phyloP scores from a whole-genome alignment of 345 rosid genomes.

The Moricandia arvensis region DNA sequence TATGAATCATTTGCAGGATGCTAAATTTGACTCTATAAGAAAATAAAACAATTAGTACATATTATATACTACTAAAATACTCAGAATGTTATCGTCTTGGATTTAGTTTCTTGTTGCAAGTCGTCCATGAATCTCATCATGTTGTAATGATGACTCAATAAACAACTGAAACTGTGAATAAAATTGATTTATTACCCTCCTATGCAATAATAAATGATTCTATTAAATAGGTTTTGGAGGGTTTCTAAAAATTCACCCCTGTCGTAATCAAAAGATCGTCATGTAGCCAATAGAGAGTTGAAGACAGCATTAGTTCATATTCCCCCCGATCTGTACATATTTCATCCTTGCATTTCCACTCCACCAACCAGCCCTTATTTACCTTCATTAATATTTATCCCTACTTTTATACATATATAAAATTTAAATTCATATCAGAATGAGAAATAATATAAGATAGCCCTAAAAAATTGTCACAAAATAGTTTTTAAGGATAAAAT shows the following conservation, averaged over 20 bases:
- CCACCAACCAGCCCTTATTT: slow-evolving; percentile 37
- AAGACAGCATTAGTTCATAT: slow-evolving; percentile 32
- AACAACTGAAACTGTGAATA: not conserved
- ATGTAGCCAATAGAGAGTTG: slow-evolving; percentile 32
- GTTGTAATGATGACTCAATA: not conserved
- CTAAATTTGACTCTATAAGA: not conserved
- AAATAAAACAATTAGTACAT: not conserved
- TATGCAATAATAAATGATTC: slow-evolving; percentile 8
- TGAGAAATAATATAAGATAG: not conserved
- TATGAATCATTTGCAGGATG: not conserved
- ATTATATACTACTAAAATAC: not conserved
- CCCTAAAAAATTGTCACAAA: too few species aligned
- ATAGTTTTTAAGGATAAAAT: too few species aligned
- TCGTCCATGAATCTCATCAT: not conserved
- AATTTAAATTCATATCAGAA: not conserved
- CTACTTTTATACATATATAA: not conserved
- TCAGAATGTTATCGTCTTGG: not conserved
- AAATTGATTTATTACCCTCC: not conserved
- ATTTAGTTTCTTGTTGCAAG: not conserved
- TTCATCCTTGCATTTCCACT: slow-evolving; percentile 16
- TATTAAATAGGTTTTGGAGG: slow-evolving; percentile 29
- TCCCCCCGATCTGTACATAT: slow-evolving; percentile 25
- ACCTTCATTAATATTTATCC: slow-evolving; percentile 31
- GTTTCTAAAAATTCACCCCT: slow-evolving; percentile 32
- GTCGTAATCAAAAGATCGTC: slow-evolving; percentile 28